These are phyloP conservation scores for Colletotrichum sp. DNA, from an alignment of 2,329 filamentous ascomycete genomes.

Conservation along the genomic window DNA sequence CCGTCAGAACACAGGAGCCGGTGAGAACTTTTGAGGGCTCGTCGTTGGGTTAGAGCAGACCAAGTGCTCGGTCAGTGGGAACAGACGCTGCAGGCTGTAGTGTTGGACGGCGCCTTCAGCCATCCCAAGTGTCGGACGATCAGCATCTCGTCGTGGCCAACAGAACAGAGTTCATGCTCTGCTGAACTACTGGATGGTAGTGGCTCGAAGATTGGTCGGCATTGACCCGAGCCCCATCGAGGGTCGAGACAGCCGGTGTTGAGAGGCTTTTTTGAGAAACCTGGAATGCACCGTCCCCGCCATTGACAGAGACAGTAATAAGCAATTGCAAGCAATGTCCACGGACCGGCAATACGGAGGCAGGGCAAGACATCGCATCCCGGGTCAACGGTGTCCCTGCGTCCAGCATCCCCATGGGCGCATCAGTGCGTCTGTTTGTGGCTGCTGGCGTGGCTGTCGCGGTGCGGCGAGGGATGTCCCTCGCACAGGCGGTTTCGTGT, in stretches of 20 bases:
- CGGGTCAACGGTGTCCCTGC: neutral
- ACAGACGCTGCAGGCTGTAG: neutral
- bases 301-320: neutral
- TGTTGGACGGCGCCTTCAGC: neutral
- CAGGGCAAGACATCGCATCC: neutral
- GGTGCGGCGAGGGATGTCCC: neutral
- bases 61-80: neutral
- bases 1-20: neutral
- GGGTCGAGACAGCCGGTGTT: neutral
- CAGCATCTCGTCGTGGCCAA: neutral
- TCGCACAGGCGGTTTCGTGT: conserved; percentile 7
- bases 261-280: neutral
- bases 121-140: conserved; percentile 17
- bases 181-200: neutral
- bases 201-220: neutral
- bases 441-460: conserved; percentile 1
- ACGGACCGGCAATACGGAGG: neutral
- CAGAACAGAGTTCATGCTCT: conserved; percentile 6
- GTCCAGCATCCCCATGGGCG: neutral
- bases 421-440: conserved; percentile 17
- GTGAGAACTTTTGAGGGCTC: neutral
- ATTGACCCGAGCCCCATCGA: neutral
- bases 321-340: neutral
- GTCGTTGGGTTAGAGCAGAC: neutral
- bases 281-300: neutral